Evolutionary conservation across 1,284 basidiomycete genomes (phyloP).

Genomic region (Testicularia cyperi): DNA sequence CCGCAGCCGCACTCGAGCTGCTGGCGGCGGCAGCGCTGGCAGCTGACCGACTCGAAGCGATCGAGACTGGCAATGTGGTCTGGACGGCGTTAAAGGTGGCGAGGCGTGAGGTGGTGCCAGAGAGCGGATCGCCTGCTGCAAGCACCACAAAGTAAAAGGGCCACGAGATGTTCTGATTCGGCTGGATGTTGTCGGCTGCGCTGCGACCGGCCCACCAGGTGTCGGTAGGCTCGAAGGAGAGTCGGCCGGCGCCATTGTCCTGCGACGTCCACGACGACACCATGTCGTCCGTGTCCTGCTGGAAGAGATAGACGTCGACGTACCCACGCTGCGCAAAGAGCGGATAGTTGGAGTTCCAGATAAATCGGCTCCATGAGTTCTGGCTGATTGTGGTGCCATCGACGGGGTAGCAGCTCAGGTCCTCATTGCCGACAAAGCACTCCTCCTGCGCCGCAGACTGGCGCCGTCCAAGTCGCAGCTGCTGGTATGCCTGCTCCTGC

Average conservation of each 20-base stretch:
- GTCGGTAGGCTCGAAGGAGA: slow-evolving; percentile 47
- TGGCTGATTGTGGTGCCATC: slow-evolving; percentile 32
- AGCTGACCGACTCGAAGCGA: slow-evolving; percentile 23
- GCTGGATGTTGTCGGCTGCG: slow-evolving; percentile 41
- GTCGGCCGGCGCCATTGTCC: slow-evolving; percentile 38
- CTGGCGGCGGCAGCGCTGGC: slow-evolving; percentile 20
- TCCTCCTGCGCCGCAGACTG: slow-evolving; percentile 38
- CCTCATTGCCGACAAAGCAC: slow-evolving; percentile 48
- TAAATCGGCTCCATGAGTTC: slow-evolving; percentile 44
- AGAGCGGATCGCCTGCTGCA: slow-evolving; percentile 18
- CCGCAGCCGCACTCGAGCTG: slow-evolving; percentile 12
- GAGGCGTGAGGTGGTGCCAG: slow-evolving; percentile 35
- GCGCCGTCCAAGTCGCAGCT: too few species aligned
- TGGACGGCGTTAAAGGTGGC: slow-evolving; percentile 47
- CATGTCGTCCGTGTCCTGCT: slow-evolving; percentile 40
- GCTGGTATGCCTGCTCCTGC: too few species aligned
- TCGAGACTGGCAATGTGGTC: slow-evolving; percentile 39
- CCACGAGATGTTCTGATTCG: slow-evolving; percentile 48
- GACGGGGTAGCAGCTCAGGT: slow-evolving; percentile 52
- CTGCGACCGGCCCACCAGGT: slow-evolving; percentile 43
- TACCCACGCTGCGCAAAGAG: slow-evolving; percentile 41
- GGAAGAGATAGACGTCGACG: slow-evolving; percentile 54
- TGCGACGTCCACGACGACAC: slow-evolving; percentile 44
- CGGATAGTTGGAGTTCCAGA: slow-evolving; percentile 53
- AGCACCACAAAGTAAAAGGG: slow-evolving; percentile 56